Percentiles rank a stretch among this genome's conserved stretches.
These are phyloP conservation scores for Hanseniaspora vineae DNA, from an alignment of 805 yeast species.

Conservation along the genomic window DNA sequence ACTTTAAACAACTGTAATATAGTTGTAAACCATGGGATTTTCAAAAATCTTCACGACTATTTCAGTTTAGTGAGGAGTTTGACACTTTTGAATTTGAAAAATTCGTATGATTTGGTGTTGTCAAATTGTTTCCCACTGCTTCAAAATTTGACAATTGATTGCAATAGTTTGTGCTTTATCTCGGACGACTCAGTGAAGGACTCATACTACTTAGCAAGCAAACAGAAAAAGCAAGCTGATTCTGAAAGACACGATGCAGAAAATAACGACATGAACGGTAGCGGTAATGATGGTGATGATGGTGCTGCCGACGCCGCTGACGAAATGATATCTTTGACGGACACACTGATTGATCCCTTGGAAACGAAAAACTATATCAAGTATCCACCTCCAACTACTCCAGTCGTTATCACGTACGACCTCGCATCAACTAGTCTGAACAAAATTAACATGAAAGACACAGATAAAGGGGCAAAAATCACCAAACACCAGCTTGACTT, in stretches of 20 bases:
- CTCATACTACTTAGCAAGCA: background rate
- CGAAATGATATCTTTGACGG: slow-evolving; percentile 12
- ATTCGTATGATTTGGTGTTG: slow-evolving; percentile 35
- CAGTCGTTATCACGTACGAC: slow-evolving; percentile 16
- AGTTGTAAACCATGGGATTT: slow-evolving; percentile 26
- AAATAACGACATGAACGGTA: background rate
- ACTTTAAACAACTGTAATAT: slow-evolving; percentile 24
- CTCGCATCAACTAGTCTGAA: slow-evolving; percentile 11
- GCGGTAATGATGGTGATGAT: background rate
- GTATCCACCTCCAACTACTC: slow-evolving; percentile 24
- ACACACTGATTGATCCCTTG: slow-evolving; percentile 15
- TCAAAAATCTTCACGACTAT: slow-evolving; percentile 24
- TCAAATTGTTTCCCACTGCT: slow-evolving; percentile 33
- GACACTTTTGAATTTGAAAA: slow-evolving; percentile 26
- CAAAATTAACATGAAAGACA: slow-evolving; percentile 6
- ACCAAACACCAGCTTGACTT: slow-evolving; percentile 16
- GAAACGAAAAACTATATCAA: slow-evolving; percentile 8
- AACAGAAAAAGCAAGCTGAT: background rate
- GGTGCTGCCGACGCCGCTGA: slow-evolving; percentile 8
- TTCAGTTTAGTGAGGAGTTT: slow-evolving; percentile 30
- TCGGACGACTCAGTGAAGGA: slow-evolving; percentile 12
- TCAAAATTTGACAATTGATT: slow-evolving; percentile 31
- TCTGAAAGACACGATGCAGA: slow-evolving; percentile 2
- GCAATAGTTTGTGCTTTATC: slow-evolving; percentile 34
- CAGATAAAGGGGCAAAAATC: slow-evolving; percentile 12